A percentile compares a stretch with the other conserved stretches of the same genome.
Conservation (phyloP, 345 rosid genomes). For the Gossypium turneri region DNA sequence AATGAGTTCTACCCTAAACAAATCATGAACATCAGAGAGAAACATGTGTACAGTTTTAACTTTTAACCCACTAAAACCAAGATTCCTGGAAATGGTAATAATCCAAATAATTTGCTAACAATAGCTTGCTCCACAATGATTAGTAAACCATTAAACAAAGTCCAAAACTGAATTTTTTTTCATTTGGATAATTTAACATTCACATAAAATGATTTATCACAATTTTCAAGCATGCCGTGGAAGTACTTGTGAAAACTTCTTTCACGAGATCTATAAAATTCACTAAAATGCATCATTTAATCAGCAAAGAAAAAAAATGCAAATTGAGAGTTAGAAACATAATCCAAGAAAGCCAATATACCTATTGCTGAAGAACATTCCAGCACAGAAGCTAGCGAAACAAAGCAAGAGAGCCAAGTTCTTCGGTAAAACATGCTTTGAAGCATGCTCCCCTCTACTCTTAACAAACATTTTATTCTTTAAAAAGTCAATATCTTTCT, state of each 20-base stretch:
- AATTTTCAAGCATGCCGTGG: background rate
- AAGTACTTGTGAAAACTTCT: background rate
- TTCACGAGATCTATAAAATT: background rate
- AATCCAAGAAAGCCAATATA: conserved; percentile 20
- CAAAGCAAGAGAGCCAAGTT: conserved; percentile 59
- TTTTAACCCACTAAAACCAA: background rate
- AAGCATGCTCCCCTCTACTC: conserved; percentile 41
- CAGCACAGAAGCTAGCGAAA: conserved; percentile 63
- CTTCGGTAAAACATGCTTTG: conserved; percentile 46
- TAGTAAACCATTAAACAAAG: background rate
- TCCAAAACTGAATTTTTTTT: background rate
- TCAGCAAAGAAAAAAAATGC: background rate
- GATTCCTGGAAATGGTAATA: conserved; percentile 4
- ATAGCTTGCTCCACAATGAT: background rate
- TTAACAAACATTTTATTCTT: conserved; percentile 49
- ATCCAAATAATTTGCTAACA: background rate
- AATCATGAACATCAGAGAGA: background rate
- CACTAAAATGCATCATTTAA: background rate
- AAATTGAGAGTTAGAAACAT: background rate
- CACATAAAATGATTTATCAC: background rate
- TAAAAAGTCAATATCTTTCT: background rate
- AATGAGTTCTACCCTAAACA: background rate
- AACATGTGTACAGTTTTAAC: background rate
- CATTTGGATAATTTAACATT: background rate
- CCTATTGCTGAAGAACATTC: conserved; percentile 84